A percentile compares a stretch with the other conserved stretches of the same genome.
Evolutionary conservation across 371 early-diverging fungal species (phyloP).

Genomic region (Mucor irregularis): DNA sequence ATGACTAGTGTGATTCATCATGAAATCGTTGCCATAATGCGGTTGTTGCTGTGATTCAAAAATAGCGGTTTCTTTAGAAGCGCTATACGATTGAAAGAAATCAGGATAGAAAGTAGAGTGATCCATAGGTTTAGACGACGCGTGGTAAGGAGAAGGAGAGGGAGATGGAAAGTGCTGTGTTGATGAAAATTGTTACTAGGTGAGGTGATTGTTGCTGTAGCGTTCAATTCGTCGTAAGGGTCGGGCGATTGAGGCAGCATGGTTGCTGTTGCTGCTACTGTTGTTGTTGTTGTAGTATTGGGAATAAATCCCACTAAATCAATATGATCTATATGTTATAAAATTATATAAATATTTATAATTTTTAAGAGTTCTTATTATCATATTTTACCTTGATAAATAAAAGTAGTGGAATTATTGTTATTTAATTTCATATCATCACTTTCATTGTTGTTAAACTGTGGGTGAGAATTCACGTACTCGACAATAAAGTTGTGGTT

Average conservation of each 20-base stretch:
- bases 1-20: constrained; percentile 1
- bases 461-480: constrained; percentile 9
- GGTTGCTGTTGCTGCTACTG: too few relatives aligned
- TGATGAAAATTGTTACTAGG: too few relatives aligned
- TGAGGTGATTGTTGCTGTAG: too few relatives aligned
- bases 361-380: not conserved
- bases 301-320: too few relatives aligned
- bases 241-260: too few relatives aligned
- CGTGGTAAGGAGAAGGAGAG: constrained; percentile 19
- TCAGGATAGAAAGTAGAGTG: not conserved
- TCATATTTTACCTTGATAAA: not conserved
- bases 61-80: not conserved
- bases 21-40: not conserved
- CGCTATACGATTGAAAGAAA: not conserved
- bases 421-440: too few relatives aligned
- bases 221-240: too few relatives aligned
- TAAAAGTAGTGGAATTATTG: not conserved
- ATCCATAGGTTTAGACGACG: constrained; percentile 9
- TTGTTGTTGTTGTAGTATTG: not conserved
- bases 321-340: not conserved
- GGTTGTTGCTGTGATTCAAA: too few relatives aligned
- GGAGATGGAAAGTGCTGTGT: constrained; percentile 31
- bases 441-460: too few relatives aligned
- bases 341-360: not conserved
- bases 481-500: constrained; percentile 5